Percentiles rank a stretch among this genome's conserved stretches.
phyloP scores from a whole-genome alignment of 2,329 filamentous ascomycete species.

The Fusarium incarnatum region DNA sequence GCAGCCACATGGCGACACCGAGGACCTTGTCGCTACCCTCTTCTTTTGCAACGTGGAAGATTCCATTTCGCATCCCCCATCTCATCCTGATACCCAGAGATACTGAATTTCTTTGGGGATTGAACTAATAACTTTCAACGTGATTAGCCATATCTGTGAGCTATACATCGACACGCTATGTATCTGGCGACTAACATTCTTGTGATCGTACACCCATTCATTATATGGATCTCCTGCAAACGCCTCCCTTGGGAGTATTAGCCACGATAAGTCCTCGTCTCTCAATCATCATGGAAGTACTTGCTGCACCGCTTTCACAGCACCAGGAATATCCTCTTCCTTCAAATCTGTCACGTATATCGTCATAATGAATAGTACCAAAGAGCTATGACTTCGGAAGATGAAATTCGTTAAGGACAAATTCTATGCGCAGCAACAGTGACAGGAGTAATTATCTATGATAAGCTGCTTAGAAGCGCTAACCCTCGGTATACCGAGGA shows the following conservation, averaged over 20 bases:
- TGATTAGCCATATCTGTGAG: too few species aligned
- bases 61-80: conserved; percentile 76
- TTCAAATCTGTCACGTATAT: conserved; percentile 68
- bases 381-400: not conserved
- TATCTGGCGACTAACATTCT: conserved; percentile 54
- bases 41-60: conserved; percentile 78
- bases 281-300: not conserved
- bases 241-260: conserved; percentile 55
- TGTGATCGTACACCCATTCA: conserved; percentile 71
- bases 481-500: not conserved
- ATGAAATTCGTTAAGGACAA: fast-evolving
- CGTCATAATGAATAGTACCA: conserved; percentile 51
- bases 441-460: not conserved
- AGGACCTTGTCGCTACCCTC: conserved; percentile 65
- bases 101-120: conserved; percentile 67
- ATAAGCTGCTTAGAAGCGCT: not conserved
- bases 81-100: conserved; percentile 73
- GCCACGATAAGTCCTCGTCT: not conserved
- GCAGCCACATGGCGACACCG: conserved; percentile 79
- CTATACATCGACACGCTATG: not conserved
- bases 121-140: conserved; percentile 59
- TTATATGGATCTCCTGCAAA: conserved; percentile 76
- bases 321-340: conserved; percentile 70
- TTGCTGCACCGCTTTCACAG: conserved; percentile 71
- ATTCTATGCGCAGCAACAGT: not conserved